Conservation (phyloP, 345 rosid genomes). For the Heritiera fomes region DNA sequence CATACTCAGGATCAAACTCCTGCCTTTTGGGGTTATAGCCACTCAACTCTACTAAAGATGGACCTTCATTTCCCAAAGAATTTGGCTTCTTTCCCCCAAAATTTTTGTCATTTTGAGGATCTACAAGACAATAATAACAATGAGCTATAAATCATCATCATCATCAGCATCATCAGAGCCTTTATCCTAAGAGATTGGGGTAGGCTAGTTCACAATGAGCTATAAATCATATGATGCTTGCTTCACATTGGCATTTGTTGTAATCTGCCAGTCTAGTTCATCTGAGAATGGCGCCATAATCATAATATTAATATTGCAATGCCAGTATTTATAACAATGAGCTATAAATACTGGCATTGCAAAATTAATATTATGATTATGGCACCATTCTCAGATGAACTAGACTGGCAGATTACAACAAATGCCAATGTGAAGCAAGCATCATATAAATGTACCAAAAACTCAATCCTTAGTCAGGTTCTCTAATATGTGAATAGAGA, state of each 20-base stretch:
- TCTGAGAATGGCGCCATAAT: neutral
- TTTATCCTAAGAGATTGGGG: no score
- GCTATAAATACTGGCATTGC: conserved; percentile 8
- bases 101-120: conserved; percentile 59
- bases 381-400: neutral
- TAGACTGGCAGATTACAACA: neutral
- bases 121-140: conserved; percentile 49
- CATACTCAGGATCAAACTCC: conserved; percentile 93
- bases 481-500: neutral
- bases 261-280: neutral
- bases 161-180: no score
- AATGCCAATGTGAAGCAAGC: neutral
- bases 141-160: no score
- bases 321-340: conserved; percentile 15
- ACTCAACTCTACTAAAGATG: conserved; percentile 70
- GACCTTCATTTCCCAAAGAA: conserved; percentile 54
- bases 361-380: neutral
- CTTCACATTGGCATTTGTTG: neutral
- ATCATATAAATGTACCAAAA: neutral
- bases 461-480: neutral
- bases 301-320: neutral
- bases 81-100: conserved; percentile 71
- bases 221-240: neutral
- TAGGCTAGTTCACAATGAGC: no score
- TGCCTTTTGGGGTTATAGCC: conserved; percentile 80